These are phyloP conservation scores for Cardamine chenopodiifolia DNA, from an alignment of 345 rosid species.

Conservation along the genomic window DNA sequence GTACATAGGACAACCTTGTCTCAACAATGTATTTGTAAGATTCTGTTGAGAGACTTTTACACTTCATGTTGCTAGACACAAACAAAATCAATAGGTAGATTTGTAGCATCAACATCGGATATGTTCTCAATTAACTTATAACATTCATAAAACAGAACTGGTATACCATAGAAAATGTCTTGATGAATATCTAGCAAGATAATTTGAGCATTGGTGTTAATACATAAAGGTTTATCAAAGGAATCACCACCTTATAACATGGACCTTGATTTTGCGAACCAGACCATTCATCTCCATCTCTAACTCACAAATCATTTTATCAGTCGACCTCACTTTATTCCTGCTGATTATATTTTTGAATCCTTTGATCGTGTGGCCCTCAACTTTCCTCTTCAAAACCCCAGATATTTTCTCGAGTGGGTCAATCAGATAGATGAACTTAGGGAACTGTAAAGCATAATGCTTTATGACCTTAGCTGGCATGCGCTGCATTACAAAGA, in stretches of 20 bases:
- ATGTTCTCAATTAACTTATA: background rate
- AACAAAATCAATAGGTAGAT: background rate
- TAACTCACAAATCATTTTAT: constrained; percentile 27
- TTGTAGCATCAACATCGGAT: background rate
- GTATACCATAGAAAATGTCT: background rate
- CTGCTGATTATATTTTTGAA: background rate
- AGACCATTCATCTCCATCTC: constrained; percentile 14
- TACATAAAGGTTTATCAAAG: background rate
- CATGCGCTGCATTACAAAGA: background rate
- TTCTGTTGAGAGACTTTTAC: background rate
- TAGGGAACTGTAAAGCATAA: constrained; percentile 5
- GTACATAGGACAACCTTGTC: background rate
- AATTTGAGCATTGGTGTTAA: background rate
- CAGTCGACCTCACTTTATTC: constrained; percentile 3
- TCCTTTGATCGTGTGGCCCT: background rate
- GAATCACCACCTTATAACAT: constrained; percentile 8
- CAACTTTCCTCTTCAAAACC: background rate
- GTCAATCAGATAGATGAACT: constrained; percentile 15
- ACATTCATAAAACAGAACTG: background rate
- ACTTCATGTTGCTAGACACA: background rate
- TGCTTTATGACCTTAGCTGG: background rate
- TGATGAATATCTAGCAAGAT: background rate
- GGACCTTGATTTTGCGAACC: constrained; percentile 23
- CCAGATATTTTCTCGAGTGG: background rate
- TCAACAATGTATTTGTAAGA: background rate